Evolutionary conservation across 176 grass and related monocot genomes (phyloP), one percentile per base, ranked within the genome.

Genomic region (Leersia perrieri): DNA sequence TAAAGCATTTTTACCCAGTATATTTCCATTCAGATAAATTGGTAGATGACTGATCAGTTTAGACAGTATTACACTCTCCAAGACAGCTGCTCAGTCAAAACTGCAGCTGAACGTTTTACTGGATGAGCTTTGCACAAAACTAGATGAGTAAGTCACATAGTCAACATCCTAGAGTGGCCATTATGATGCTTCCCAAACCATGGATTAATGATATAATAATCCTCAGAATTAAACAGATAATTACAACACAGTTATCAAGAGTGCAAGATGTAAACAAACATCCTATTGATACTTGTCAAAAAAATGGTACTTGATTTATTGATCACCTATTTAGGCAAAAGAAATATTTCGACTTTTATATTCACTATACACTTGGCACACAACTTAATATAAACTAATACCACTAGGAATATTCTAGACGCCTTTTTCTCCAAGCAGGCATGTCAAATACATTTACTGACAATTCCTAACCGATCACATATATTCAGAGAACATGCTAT

Each of bases 221-320:
- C 70, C 78, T 30, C 35, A 63, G 23, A 88, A 76, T 29, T 33
- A 78, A 85, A 65, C 33, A 70, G 11, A 71, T 29, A 27, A 27
- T 70, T 76, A 69, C n/a, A 63, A 42, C 55, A 64, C n/a, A 80
- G 23, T 4, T 45, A 66, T 20, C 32, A 53, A n/a, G 22, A 64
- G 27, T 28, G 33, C 36, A 47, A 76, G 30, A 83, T 65, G 57
- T 27, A 74, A 3, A 4, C 0, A 0, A 30, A 23, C 29, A 40
- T 84, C 42, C 12, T 79, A 74, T 57, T 79, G 2, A 34, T 74
- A 23, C 12, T 71, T 28, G 16, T 32, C 29, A 73, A 34, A 38
- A 58, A 36, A 63, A 73, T 12, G 22, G 72, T 38, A 25, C 61
- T 60, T 31, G 63, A 76, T 9, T 76, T 82, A 40, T 39, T 26